Percentiles rank a stretch among this genome's conserved stretches.
Evolutionary conservation across 1,139 yeast species (phyloP).

Genomic region (Meyerozyma smithsonii): DNA sequence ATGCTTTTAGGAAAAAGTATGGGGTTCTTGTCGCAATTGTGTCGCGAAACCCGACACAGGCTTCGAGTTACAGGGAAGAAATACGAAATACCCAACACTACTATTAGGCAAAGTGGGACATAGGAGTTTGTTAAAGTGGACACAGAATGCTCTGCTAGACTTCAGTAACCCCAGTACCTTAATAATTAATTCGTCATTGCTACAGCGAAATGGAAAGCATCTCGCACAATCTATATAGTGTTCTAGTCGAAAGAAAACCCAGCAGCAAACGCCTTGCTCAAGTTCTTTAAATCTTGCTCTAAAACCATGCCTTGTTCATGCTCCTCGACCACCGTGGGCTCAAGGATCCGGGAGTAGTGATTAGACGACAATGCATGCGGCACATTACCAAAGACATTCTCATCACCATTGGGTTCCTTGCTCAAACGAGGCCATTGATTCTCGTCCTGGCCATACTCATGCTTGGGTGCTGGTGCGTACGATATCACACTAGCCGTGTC

Average conservation of each 20-base stretch:
- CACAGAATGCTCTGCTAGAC: too few relatives aligned
- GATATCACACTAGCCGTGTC: conserved; percentile 50
- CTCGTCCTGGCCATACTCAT: conserved; percentile 8
- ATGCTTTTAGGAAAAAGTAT: background rate
- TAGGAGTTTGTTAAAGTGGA: too few relatives aligned
- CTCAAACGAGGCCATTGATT: conserved; percentile 35
- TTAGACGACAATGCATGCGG: conserved; percentile 32
- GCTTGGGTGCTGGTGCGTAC: conserved; percentile 26
- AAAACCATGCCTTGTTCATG: conserved; percentile 15
- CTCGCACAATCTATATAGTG: conserved; percentile 7
- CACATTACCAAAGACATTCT: conserved; percentile 13
- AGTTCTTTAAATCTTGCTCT: conserved; percentile 46
- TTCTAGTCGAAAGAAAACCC: conserved; percentile 20
- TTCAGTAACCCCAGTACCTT: too few relatives aligned
- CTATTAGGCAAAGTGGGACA: too few relatives aligned
- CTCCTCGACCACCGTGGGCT: conserved; percentile 4
- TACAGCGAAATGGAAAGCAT: too few relatives aligned
- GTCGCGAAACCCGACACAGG: conserved; percentile 2
- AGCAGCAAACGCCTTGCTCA: conserved; percentile 45
- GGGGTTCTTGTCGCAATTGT: conserved; percentile 2
- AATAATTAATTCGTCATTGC: too few relatives aligned
- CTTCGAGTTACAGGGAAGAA: background rate
- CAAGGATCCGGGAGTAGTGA: conserved; percentile 32
- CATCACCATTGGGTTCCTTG: conserved; percentile 9
- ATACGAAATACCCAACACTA: too few relatives aligned